These are phyloP conservation scores for Penstemon barbatus DNA, from an alignment of 257 asterid genomes.

Conservation along the genomic window DNA sequence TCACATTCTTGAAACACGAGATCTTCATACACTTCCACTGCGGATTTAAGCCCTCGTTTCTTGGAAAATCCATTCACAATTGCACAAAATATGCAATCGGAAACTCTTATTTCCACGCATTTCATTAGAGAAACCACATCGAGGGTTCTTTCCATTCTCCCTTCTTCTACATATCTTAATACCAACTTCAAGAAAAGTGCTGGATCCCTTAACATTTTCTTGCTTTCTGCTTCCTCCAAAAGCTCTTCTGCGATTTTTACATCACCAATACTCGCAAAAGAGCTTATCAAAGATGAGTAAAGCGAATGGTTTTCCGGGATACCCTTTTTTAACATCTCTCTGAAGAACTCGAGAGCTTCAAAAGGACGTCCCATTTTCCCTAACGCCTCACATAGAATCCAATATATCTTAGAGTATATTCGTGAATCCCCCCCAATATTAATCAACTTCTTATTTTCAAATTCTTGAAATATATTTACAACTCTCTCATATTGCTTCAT, in stretches of 20 bases:
- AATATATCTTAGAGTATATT: constrained; percentile 41
- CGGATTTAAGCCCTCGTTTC: constrained; percentile 51
- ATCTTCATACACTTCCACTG: constrained; percentile 57
- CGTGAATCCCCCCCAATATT: constrained; percentile 5
- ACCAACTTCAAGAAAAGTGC: constrained; percentile 77
- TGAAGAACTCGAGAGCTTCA: constrained; percentile 63
- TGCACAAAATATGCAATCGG: constrained; percentile 88
- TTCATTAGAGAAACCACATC: constrained; percentile 53
- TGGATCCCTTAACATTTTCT: constrained; percentile 76
- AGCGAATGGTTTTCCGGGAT: constrained; percentile 48
- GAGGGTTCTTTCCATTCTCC: constrained; percentile 59
- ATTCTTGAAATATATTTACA: constrained; percentile 48
- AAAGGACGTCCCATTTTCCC: constrained; percentile 55
- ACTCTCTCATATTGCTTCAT: constrained; percentile 42
- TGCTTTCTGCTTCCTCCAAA: constrained; percentile 66
- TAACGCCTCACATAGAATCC: constrained; percentile 59
- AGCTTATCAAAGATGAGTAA: constrained; percentile 67
- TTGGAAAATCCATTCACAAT: constrained; percentile 72
- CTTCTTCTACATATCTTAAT: constrained; percentile 58
- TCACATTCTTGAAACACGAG: constrained; percentile 53
- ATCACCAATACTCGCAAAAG: constrained; percentile 52
- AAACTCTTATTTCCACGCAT: constrained; percentile 57
- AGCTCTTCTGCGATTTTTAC: constrained; percentile 66
- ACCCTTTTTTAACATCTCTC: constrained; percentile 57
- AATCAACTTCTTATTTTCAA: constrained; percentile 29